A percentile compares a stretch with the other conserved stretches of the same genome.
Conservation (phyloP, 208 protist species). For the Crithidia sp. region DNA sequence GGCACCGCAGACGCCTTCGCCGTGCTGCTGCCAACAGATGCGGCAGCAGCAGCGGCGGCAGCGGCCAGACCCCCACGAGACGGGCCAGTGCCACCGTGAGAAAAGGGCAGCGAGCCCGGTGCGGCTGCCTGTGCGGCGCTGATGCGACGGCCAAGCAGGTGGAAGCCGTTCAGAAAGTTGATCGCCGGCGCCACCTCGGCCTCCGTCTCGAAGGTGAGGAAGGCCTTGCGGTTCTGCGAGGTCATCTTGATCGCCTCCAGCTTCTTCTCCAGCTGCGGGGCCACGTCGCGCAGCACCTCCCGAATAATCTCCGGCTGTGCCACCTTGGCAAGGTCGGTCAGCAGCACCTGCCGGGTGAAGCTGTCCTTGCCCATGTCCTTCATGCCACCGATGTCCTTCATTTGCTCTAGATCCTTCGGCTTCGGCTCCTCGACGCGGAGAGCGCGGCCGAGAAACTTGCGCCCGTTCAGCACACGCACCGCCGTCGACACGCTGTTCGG, state of each 20-base stretch:
- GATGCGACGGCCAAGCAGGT: conserved; percentile 82
- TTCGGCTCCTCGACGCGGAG: conserved; percentile 91
- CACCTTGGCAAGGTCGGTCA: conserved; percentile 84
- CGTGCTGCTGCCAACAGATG: not conserved
- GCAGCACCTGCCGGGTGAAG: conserved; percentile 84
- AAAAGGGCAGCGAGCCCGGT: conserved; percentile 87
- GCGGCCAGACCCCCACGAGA: conserved; percentile 2
- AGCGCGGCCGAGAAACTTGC: conserved; percentile 88
- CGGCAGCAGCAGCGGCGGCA: not conserved
- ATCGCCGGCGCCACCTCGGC: conserved; percentile 76
- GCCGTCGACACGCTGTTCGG: conserved; percentile 86
- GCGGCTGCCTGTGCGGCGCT: conserved; percentile 65
- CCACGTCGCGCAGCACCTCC: conserved; percentile 86
- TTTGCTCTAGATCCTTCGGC: conserved; percentile 57
- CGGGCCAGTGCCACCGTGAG: conserved; percentile 35
- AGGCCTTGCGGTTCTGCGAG: conserved; percentile 90
- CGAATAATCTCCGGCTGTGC: conserved; percentile 88
- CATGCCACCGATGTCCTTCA: conserved; percentile 40
- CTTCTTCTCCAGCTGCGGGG: conserved; percentile 85
- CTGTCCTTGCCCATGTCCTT: conserved; percentile 76
- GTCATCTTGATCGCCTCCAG: conserved; percentile 92
- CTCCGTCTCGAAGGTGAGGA: conserved; percentile 80
- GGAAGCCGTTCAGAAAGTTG: conserved; percentile 84
- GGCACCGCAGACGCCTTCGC: not conserved
- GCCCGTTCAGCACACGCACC: conserved; percentile 85